Percentiles rank a stretch among this genome's conserved stretches.
phyloP scores from a whole-genome alignment of 2,329 filamentous ascomycete genomes.

The Pyricularia sp. region DNA sequence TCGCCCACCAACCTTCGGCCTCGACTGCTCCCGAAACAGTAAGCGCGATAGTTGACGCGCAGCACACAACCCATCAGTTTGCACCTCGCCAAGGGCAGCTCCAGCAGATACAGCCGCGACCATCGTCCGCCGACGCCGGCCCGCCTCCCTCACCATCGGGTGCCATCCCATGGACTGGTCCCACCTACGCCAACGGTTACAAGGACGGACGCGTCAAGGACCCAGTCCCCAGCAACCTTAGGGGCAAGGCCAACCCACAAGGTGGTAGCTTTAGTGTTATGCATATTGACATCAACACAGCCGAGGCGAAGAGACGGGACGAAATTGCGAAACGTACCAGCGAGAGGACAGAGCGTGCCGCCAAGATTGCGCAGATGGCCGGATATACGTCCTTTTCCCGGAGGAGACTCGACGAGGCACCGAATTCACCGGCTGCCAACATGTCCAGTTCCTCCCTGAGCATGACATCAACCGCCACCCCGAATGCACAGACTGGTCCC shows the following conservation, averaged over 20 bases:
- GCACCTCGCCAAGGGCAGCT: not conserved
- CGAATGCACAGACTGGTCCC: conserved; percentile 4
- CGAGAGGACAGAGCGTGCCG: conserved; percentile 50
- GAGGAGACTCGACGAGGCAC: conserved; percentile 24
- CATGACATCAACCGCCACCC: not conserved
- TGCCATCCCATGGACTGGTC: not conserved
- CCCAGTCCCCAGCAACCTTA: conserved; percentile 52
- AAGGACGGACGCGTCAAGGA: conserved; percentile 43
- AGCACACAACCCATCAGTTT: not conserved
- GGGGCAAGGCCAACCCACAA: conserved; percentile 45
- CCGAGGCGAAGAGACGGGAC: conserved; percentile 37
- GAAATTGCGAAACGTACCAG: conserved; percentile 51
- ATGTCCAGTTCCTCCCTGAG: not conserved
- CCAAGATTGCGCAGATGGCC: conserved; percentile 43
- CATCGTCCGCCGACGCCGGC: not conserved
- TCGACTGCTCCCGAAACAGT: not conserved
- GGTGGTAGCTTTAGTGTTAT: conserved; percentile 55
- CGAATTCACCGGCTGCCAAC: not conserved
- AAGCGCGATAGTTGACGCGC: not conserved
- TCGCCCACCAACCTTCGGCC: not conserved
- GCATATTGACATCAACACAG: conserved; percentile 44
- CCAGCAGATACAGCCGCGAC: not conserved
- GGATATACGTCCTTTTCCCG: conserved; percentile 42
- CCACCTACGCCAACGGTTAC: conserved; percentile 2
- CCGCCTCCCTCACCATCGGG: not conserved